Base-by-base conservation (phyloP, 495 filamentous ascomycete genomes). In the Cercophora samala region DNA sequence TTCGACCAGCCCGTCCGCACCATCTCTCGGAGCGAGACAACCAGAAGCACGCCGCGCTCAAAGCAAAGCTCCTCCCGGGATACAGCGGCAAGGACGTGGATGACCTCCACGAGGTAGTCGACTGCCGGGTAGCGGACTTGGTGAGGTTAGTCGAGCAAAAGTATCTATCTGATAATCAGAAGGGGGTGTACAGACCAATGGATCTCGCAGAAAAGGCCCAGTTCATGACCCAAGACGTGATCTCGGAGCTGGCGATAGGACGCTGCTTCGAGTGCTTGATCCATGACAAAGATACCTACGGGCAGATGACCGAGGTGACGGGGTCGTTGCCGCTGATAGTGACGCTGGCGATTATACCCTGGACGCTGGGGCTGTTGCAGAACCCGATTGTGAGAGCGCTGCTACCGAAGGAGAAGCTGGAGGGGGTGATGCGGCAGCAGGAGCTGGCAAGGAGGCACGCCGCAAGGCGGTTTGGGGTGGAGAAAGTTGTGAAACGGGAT, bases 341-440 rank as follows among this genome's bases (percentile, higher is more conserved):
- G 37, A 67, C 63, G 60, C 72, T 73, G 59, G 72, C 71, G 2
- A 24, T 62, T 15, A 9, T 66, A 1, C 69, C 69, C 32, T 69
- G 72, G 59, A 66, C 76, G 21, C 74, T 79, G 9, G 64, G 72
- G 8, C 46, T 78, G 26, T 68, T 75, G 2, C 64, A 68, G 26
- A 66, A 73, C 17, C 68, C 79, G 5, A 62, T 71, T 18, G 69
- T 68, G 26, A 83, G 79, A 66, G 42, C 88, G 65, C 82, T 88
- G n/a, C 66, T 79, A 59, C 87, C 87, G 0, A 86, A 79, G 55
- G 81, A 83, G 1, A 82, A 89, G 61, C 68, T 83, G 67, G 79
- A 73, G 55, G 83, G 70, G 5, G 68, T 70, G 67, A 68, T 69
- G 58, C 75, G 63, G 78, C 56, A 61, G 55, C 26, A 74, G 55